These are phyloP conservation scores for Linum lewisii DNA, from an alignment of 345 rosid genomes.

Conservation along the genomic window DNA sequence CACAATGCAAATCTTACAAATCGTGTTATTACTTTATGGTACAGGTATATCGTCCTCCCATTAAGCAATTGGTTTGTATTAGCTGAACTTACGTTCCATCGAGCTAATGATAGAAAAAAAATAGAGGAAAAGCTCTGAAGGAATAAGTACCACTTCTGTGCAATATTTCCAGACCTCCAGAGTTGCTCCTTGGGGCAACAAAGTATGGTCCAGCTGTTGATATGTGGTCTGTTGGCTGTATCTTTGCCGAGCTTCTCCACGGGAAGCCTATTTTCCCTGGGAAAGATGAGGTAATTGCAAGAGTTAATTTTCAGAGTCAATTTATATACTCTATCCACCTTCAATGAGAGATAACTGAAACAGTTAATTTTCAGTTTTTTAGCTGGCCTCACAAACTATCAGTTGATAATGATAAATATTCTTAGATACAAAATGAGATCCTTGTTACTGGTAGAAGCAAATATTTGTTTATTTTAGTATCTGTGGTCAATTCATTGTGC, in stretches of 20 bases:
- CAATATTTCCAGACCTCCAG: constrained; percentile 66
- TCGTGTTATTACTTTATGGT: constrained; percentile 92
- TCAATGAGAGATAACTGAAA: no score
- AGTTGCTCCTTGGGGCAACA: constrained; percentile 88
- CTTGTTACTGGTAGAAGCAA: no score
- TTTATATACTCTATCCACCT: neutral
- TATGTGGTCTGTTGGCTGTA: constrained; percentile 97
- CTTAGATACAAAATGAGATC: no score
- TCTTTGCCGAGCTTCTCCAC: constrained; percentile 85
- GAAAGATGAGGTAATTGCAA: constrained; percentile 66
- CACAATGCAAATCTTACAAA: constrained; percentile 72
- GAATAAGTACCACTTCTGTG: neutral
- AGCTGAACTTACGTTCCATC: neutral
- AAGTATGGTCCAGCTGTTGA: constrained; percentile 95
- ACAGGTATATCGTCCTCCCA: constrained; percentile 41
- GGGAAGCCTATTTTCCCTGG: constrained; percentile 94
- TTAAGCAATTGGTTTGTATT: constrained; percentile 2
- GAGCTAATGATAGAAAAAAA: constrained; percentile 2
- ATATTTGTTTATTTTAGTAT: no score
- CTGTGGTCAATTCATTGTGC: no score
- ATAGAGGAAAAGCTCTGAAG: neutral
- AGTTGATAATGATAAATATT: no score
- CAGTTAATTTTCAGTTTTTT: no score
- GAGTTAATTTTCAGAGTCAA: neutral
- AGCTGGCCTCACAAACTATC: no score